These are phyloP conservation scores for Diaporthe sp. DNA, from an alignment of 2,329 filamentous ascomycete genomes.

Conservation along the genomic window DNA sequence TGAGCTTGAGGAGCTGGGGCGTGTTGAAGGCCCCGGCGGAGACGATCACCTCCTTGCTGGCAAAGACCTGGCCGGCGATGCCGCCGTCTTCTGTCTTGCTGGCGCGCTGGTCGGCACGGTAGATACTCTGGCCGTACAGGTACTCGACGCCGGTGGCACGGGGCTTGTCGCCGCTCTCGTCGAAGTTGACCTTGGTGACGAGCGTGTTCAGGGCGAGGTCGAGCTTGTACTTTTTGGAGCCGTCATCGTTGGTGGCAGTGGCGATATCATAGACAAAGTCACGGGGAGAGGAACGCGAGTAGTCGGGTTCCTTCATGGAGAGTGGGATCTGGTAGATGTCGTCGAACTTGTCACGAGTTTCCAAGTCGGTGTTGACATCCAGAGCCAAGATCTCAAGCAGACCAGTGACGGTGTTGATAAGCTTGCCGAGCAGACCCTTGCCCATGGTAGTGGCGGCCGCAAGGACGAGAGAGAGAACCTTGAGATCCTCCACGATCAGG, in stretches of 20 bases:
- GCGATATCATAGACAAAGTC: conserved; percentile 67
- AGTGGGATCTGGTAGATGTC: conserved; percentile 72
- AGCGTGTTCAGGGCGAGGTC: conserved; percentile 53
- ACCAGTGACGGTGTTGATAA: conserved; percentile 55
- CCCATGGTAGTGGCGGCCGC: conserved; percentile 66
- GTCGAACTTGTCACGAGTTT: conserved; percentile 60
- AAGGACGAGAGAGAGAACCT: conserved; percentile 65
- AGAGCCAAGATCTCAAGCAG: conserved; percentile 54
- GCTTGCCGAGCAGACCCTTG: conserved; percentile 49
- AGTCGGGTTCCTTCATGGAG: conserved; percentile 60
- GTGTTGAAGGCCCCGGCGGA: conserved; percentile 65
- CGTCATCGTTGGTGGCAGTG: conserved; percentile 49
- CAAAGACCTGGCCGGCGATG: background rate
- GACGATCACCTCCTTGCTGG: conserved; percentile 61
- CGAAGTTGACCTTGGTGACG: conserved; percentile 44
- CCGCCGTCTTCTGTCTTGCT: conserved; percentile 6
- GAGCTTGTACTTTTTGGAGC: conserved; percentile 55
- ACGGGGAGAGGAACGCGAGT: conserved; percentile 64
- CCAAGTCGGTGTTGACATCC: conserved; percentile 61
- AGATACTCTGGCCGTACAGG: conserved; percentile 43
- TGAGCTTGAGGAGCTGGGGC: conserved; percentile 66
- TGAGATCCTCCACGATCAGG: conserved; percentile 64
- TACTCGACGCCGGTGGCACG: conserved; percentile 44
- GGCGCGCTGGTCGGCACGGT: conserved; percentile 43
- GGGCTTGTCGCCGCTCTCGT: conserved; percentile 38